These are phyloP conservation scores for Pichia californica DNA, from an alignment of 805 yeast genomes.

Conservation along the genomic window DNA sequence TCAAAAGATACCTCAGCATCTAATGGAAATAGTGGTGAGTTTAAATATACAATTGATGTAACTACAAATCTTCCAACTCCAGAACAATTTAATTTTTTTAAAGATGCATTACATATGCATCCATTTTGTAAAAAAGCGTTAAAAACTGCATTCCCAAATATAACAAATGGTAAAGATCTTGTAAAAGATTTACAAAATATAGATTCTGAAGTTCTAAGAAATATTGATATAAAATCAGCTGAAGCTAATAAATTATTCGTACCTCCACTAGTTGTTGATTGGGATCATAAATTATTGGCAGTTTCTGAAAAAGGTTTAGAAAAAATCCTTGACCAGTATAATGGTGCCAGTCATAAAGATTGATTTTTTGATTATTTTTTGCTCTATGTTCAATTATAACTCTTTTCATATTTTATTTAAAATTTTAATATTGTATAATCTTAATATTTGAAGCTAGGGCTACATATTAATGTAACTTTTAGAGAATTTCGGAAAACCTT, in stretches of 20 bases:
- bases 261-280: conserved; percentile 53
- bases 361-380: not conserved
- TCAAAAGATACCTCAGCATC: not conserved
- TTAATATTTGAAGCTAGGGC: no score
- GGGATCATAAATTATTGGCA: conserved; percentile 54
- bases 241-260: conserved; percentile 18
- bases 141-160: conserved; percentile 25
- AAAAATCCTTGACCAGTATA: conserved; percentile 36
- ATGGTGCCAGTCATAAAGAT: conserved; percentile 12
- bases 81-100: conserved; percentile 29
- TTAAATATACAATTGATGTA: conserved; percentile 22
- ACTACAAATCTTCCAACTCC: conserved; percentile 21
- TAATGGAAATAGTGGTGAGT: conserved; percentile 12
- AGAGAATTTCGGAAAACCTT: no score
- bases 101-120: conserved; percentile 20
- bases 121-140: conserved; percentile 26
- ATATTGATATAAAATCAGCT: not conserved
- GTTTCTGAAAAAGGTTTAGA: conserved; percentile 39
- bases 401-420: no score
- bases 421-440: no score
- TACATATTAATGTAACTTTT: no score
- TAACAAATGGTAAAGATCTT: conserved; percentile 11
- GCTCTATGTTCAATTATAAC: no score
- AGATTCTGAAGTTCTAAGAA: conserved; percentile 8
- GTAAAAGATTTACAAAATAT: conserved; percentile 16